Conservation (phyloP, 257 asterid species). For the Fraxinus excelsior region DNA sequence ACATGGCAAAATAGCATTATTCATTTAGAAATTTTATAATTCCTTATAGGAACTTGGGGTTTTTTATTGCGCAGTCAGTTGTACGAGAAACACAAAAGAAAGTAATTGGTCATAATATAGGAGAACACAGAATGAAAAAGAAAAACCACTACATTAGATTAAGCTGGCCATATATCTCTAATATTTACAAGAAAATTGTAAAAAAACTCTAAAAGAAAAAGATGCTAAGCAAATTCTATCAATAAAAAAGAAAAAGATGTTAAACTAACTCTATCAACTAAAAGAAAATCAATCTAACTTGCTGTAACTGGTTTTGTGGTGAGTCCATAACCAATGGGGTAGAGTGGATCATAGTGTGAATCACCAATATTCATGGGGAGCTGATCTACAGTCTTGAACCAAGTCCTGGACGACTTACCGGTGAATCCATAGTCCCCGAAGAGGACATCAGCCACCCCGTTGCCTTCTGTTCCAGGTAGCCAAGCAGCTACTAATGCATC, state of each 20-base stretch:
- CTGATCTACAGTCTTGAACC: conserved; percentile 65
- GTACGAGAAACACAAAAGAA: no score
- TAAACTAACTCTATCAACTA: background rate
- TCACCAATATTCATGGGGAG: conserved; percentile 66
- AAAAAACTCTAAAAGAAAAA: background rate
- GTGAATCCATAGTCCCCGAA: conserved; percentile 60
- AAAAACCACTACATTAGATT: background rate
- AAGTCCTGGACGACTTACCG: conserved; percentile 54
- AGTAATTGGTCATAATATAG: no score
- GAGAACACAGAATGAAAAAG: background rate
- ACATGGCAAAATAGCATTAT: no score
- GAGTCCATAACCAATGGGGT: conserved; percentile 60
- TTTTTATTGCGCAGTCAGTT: no score
- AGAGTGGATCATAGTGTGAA: conserved; percentile 57
- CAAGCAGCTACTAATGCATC: conserved; percentile 72
- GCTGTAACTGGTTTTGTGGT: conserved; percentile 27
- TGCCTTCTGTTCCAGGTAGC: conserved; percentile 70
- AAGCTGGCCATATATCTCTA: background rate
- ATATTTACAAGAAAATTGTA: background rate
- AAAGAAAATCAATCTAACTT: background rate
- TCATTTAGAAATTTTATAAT: no score
- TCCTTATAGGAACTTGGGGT: no score
- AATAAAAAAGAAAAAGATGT: background rate
- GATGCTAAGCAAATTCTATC: no score
- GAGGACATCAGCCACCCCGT: conserved; percentile 59